Base-by-base conservation (phyloP, 352 stramenopile genomes). In the Pythium rhizo-oryzae region DNA sequence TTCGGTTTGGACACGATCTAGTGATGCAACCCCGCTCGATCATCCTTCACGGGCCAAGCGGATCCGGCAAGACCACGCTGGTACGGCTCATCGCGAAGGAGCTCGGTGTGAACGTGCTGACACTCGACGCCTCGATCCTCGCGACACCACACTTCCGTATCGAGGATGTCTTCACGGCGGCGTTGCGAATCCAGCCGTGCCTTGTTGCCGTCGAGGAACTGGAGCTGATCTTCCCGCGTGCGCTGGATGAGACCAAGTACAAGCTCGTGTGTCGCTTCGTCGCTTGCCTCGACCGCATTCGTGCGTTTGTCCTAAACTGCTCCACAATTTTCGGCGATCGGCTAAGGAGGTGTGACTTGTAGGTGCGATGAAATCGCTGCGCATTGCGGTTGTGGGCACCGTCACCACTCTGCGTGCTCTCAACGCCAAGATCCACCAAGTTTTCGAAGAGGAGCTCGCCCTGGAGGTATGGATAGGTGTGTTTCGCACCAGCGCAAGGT, bases 381-480 rank as follows among this genome's bases (percentile, higher is more conserved):
- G 78, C 6, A 72, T 94, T 25, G 81, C 70, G 0, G 71, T 94
- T 3, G 80, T 96, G n/a, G 84, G 83, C 25, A 89, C 82, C 16
- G 79, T 89, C 11, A 84, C 87, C 1, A 75, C 78, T 0, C 70
- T 93, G 25, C 63, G 62, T 2, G 67, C 79, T 18, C 61, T 96
- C 23, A 85, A 93, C 58, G 58, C 63, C 12, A 89, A 84, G 68
- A 84, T 96, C 25, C 75, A 84, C 8, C 84, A 90, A 58, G 72
- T 92, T 19, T 95, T 96, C 67, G 79, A 79, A 0, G 87, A 96
- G 59, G 87, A 95, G 78, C 69, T 93, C 3, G 65, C 70, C 8
- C 75, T 96, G 2, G 76, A 90, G 69, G 88, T 94, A 78, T 44
- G 13, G 12, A 12, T 16, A 15, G 35, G 2, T 41, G 8, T 15